Base-by-base conservation (phyloP, 495 filamentous ascomycete genomes). In the Penicillium daleae region DNA sequence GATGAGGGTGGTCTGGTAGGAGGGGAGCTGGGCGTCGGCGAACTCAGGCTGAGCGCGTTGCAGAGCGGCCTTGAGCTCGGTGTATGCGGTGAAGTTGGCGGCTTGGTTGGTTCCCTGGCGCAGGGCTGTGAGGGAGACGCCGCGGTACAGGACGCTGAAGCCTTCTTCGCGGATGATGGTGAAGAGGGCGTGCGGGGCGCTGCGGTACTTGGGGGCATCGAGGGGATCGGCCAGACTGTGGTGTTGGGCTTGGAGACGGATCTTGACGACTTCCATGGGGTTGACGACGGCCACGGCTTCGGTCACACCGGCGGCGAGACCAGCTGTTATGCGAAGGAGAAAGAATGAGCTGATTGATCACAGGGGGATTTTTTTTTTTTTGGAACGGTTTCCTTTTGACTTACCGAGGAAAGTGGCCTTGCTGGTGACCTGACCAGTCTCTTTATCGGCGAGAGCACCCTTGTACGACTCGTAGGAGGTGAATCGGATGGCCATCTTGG, bases 401-500 rank as follows among this genome's bases (percentile, higher is more conserved):
- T 59, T 77, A 90, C 88, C 89, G 9, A 97, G 67, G 79, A 99
- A 99, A 29, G 91, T 97, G 21, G 82, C 84, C 66, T 89, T 83
- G 54, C 92, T 90, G 59, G 83, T 86, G 42, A 98, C 83, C 31
- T 72, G 62, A 17, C 90, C 87, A 8, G 90, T 91, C 62, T 89
- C 74, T 67, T 87, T 80, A 76, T 90, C 80, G 32, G 90, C 89
- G 3, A 97, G 80, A 66, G 90, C 56, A 70, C 89, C 85, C 84
- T 97, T 99, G 76, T 97, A 99, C 66, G 85, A 86, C 78, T 98
- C 96, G 76, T 97, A 99, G 62, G 91, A 95, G 32, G 96, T 97
- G 80, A 99, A 99, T 19, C 95, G 92, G 69, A 98, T 98, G 57
- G 95, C 96, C 95, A 99, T 99, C 80, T 99, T 99, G 15, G 95